Conservation (phyloP, 495 filamentous ascomycete species). For the Hypoxylon intermedium region DNA sequence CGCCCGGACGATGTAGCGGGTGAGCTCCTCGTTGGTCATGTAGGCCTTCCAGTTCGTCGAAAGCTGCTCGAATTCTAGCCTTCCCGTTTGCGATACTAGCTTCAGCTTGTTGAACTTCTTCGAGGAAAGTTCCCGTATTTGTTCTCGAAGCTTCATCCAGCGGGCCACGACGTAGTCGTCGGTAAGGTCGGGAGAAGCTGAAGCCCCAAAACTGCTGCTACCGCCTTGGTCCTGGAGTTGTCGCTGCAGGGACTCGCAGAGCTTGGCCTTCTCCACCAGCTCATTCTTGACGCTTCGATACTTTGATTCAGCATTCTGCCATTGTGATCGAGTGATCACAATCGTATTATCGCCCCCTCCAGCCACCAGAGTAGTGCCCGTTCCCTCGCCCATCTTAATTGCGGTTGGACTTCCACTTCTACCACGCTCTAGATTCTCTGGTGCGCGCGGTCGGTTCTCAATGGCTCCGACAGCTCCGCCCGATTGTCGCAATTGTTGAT, state of each 20-base stretch:
- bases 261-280: slow-evolving; percentile 30
- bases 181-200: slow-evolving; percentile 8
- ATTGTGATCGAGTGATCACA: slow-evolving; percentile 24
- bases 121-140: slow-evolving; percentile 24
- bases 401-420: background rate
- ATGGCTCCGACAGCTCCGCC: background rate
- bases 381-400: slow-evolving; percentile 4
- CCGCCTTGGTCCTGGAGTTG: slow-evolving; percentile 9
- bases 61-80: slow-evolving; percentile 30
- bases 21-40: slow-evolving; percentile 20
- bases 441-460: too few relatives aligned
- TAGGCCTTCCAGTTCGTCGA: slow-evolving; percentile 40
- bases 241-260: slow-evolving; percentile 24
- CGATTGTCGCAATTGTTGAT: slow-evolving; percentile 12
- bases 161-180: slow-evolving; percentile 17
- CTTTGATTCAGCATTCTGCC: slow-evolving; percentile 24
- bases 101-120: slow-evolving; percentile 22
- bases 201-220: background rate
- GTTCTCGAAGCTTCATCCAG: slow-evolving; percentile 30
- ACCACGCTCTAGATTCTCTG: too few relatives aligned
- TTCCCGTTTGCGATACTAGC: slow-evolving; percentile 18
- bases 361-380: background rate
- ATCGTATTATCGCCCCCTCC: slow-evolving; percentile 13
- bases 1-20: slow-evolving; percentile 36
- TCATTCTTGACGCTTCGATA: slow-evolving; percentile 12